Base-by-base conservation (phyloP, 306 rosid genomes). In the Purshia tridentata region DNA sequence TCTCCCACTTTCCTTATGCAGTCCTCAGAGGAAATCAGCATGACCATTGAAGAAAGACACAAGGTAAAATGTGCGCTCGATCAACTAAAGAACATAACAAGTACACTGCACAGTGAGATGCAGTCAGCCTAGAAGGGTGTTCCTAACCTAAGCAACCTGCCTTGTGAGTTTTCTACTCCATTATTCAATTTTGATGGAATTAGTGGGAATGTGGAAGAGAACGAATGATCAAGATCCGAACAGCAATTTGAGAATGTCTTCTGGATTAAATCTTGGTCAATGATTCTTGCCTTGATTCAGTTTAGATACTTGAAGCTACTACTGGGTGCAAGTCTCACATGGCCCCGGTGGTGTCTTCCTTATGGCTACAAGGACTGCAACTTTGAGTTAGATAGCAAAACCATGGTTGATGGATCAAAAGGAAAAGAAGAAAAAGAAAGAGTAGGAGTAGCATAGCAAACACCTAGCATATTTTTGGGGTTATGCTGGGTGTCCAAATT, bases 21-120 rank as follows among this genome's bases (percentile, higher is more conserved):
- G 98, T 75, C 88, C 19, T 80, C 85, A 1, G 75, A 72, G 67
- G 72, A 64, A 69, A 76, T 61, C 69, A 66, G 72, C 62, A 40
- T 69, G 85, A 65, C 78, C 52, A 81, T 88, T 50, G 96, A 86
- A 80, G 91, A 74, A 82, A 85, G 48, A 72, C 88, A 86, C 69
- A 73, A 76, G 61, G 15, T 88, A 11, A 83, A 58, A 73, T 45
- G 79, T 29, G 75, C 86, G n/a, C 44, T 70, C 60, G 83, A 84
- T 60, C 76, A 40, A 45, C 76, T 92, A 60, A 74, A 82, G 77
- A 57, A 13, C 62, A 41, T 84, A 75, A 39, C 35, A n/a, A 69
- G 77, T 55, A 29, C 76, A 44, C 35, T 51, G 65, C 40, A 67
- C 3, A 29, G 53, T 55, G 70, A 13, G 69, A 66, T 57, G 58